These are phyloP conservation scores for Rhizopogon vulgaris DNA, from an alignment of 768 basidiomycete genomes.

Conservation along the genomic window DNA sequence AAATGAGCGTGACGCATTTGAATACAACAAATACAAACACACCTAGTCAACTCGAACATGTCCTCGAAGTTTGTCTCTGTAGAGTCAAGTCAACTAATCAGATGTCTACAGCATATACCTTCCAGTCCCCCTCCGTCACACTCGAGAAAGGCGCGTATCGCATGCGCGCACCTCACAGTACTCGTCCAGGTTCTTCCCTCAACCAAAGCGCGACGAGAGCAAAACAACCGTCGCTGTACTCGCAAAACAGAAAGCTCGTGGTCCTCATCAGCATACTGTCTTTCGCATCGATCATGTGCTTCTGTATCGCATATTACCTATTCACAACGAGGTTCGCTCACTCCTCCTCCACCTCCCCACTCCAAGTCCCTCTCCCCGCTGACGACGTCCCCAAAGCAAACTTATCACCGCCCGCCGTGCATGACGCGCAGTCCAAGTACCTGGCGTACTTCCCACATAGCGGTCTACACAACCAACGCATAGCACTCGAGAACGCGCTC, in stretches of 20 bases:
- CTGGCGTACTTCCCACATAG: conserved; percentile 79
- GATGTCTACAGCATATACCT: conserved; percentile 14
- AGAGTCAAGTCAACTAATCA: not conserved
- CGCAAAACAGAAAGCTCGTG: conserved; percentile 30
- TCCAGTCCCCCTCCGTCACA: conserved; percentile 56
- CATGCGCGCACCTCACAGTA: conserved; percentile 41
- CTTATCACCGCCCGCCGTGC: conserved; percentile 19
- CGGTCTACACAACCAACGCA: conserved; percentile 82
- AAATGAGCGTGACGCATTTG: no score
- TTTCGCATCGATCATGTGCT: conserved; percentile 45
- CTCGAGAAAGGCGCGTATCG: conserved; percentile 64
- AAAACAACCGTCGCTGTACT: conserved; percentile 5
- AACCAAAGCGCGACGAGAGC: conserved; percentile 11
- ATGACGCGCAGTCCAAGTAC: conserved; percentile 35
- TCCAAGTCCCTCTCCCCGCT: conserved; percentile 20
- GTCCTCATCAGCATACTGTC: conserved; percentile 41
- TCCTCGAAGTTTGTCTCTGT: conserved; percentile 4
- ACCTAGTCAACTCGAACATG: conserved; percentile 4
- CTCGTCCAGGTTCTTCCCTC: conserved; percentile 14
- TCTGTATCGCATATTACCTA: conserved; percentile 58
- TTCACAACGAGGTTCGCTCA: conserved; percentile 49
- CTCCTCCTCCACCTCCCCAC: conserved; percentile 8
- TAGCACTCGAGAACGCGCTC: conserved; percentile 80
- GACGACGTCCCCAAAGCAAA: conserved; percentile 26
- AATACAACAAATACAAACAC: not conserved